Evolutionary conservation across 306 rosid species (phyloP).

Genomic region (Gastrolobium bilobum): DNA sequence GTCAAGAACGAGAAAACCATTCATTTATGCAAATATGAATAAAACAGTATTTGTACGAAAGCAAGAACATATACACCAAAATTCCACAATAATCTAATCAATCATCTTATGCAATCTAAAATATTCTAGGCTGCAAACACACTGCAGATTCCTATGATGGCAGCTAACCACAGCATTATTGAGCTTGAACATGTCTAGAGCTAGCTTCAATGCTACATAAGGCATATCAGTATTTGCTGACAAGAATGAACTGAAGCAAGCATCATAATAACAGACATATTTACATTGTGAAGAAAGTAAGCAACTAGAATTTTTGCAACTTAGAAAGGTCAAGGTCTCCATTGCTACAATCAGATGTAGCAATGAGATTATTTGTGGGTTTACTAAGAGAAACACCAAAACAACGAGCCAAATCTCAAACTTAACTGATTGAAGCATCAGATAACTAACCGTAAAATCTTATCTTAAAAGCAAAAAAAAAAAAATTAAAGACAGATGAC

Average conservation of each 20-base stretch:
- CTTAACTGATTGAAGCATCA: constrained; percentile 4
- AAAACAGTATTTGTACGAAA: neutral
- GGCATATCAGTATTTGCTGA: neutral
- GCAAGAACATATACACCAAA: neutral
- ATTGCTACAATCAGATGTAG: constrained; percentile 21
- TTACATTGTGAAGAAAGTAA: constrained; percentile 16
- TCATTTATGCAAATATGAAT: constrained; percentile 1
- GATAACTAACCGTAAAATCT: neutral
- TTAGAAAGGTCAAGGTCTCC: neutral
- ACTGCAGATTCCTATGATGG: neutral
- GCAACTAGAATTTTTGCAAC: constrained; percentile 1
- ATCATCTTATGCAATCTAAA: constrained; percentile 12
- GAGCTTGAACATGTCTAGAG: constrained; percentile 23
- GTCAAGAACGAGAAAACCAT: constrained; percentile 1
- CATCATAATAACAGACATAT: neutral
- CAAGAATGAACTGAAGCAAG: constrained; percentile 12
- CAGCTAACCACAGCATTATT: neutral
- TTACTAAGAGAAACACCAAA: neutral
- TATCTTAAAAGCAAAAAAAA: neutral
- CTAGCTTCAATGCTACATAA: neutral
- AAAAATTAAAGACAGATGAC: neutral
- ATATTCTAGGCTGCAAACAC: constrained; percentile 4
- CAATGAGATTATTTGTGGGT: neutral
- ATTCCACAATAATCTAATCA: constrained; percentile 4
- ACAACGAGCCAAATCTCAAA: constrained; percentile 17